These are phyloP conservation scores for Camellia oleifera DNA, from an alignment of 179 eudicot genomes.

Conservation along the genomic window DNA sequence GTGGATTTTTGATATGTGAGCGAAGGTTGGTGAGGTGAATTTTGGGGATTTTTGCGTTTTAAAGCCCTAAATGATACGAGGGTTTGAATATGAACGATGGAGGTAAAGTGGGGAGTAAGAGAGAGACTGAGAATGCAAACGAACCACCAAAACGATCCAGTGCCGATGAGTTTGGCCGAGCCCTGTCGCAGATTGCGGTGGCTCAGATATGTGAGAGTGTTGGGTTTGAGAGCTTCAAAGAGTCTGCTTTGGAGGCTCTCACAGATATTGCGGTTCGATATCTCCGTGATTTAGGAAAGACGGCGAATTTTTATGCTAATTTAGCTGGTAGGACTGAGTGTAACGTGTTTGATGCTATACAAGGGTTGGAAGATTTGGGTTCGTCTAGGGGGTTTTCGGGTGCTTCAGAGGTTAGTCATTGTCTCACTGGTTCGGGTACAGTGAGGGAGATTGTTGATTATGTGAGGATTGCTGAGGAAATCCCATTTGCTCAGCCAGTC, in stretches of 20 bases:
- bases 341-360: slow-evolving; percentile 71
- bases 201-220: slow-evolving; percentile 65
- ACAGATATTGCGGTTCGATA: slow-evolving; percentile 60
- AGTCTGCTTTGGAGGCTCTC: slow-evolving; percentile 67
- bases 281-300: slow-evolving; percentile 50
- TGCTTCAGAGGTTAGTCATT: slow-evolving; percentile 41
- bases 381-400: slow-evolving; percentile 50
- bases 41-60: neutral
- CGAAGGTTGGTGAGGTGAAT: neutral
- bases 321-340: slow-evolving; percentile 64
- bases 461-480: slow-evolving; percentile 52
- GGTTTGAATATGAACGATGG: slow-evolving; percentile 74
- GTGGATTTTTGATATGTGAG: neutral
- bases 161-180: slow-evolving; percentile 47
- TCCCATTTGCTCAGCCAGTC: slow-evolving; percentile 64
- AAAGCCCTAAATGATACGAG: slow-evolving; percentile 34
- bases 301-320: slow-evolving; percentile 46
- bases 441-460: slow-evolving; percentile 53
- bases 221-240: slow-evolving; percentile 62
- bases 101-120: slow-evolving; percentile 38
- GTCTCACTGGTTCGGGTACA: slow-evolving; percentile 42
- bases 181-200: slow-evolving; percentile 55
- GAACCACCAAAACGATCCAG: slow-evolving; percentile 20
- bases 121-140: slow-evolving; percentile 14
- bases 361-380: slow-evolving; percentile 64